Conservation (phyloP, 2,329 filamentous ascomycete species). For the Bipolaris oryzae region DNA sequence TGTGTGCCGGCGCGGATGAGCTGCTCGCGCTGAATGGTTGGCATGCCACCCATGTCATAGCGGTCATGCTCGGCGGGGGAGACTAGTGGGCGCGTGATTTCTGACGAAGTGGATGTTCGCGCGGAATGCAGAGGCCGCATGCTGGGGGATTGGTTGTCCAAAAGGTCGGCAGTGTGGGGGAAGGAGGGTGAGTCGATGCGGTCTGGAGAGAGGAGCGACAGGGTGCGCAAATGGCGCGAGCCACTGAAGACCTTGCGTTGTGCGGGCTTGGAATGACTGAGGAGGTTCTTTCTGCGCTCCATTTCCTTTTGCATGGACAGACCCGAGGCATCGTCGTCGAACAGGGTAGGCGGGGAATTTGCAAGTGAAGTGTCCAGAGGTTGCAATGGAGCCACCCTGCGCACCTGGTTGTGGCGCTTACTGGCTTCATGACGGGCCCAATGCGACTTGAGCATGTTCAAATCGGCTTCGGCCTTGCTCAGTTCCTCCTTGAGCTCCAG, state of each 20-base stretch:
- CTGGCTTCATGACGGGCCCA: slow-evolving; percentile 79
- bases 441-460: slow-evolving; percentile 78
- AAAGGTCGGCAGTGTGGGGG: slow-evolving; percentile 48
- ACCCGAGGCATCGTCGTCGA: slow-evolving; percentile 53
- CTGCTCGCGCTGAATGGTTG: slow-evolving; percentile 45
- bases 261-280: slow-evolving; percentile 57
- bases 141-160: slow-evolving; percentile 27
- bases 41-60: slow-evolving; percentile 39
- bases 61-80: slow-evolving; percentile 35
- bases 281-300: slow-evolving; percentile 73
- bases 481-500: slow-evolving; percentile 91
- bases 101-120: slow-evolving; percentile 41
- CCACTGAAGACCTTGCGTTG: slow-evolving; percentile 67
- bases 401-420: slow-evolving; percentile 73
- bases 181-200: slow-evolving; percentile 46
- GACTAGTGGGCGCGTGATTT: slow-evolving; percentile 36
- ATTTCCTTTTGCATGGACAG: slow-evolving; percentile 64
- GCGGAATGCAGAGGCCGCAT: slow-evolving; percentile 20
- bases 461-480: slow-evolving; percentile 76
- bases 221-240: slow-evolving; percentile 65
- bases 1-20: slow-evolving; percentile 64
- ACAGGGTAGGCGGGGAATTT: slow-evolving; percentile 32
- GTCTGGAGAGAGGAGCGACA: slow-evolving; percentile 81
- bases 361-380: slow-evolving; percentile 54
- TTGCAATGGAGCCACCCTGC: slow-evolving; percentile 60